Conservation (phyloP, 129 eudicot species). For the Gnaphalium uliginosum region DNA sequence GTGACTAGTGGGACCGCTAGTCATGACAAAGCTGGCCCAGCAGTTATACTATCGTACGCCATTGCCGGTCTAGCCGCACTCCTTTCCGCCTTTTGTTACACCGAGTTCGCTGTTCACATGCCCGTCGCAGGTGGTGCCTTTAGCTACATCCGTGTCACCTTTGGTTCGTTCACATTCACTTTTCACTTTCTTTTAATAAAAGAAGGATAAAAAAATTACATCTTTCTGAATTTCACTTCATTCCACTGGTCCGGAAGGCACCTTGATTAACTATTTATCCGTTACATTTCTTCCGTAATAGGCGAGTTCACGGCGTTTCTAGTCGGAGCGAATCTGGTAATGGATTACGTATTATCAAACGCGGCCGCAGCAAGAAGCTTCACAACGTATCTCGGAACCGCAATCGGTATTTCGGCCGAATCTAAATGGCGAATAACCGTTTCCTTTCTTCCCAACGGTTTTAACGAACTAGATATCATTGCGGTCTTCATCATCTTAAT, state of each 20-base stretch:
- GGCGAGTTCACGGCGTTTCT: slow-evolving; percentile 86
- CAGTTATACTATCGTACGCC: slow-evolving; percentile 88
- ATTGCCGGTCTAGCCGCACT: slow-evolving; percentile 91
- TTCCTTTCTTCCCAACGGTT: slow-evolving; percentile 66
- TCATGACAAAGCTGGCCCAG: slow-evolving; percentile 67
- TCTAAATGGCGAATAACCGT: slow-evolving; percentile 61
- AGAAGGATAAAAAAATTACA: no score
- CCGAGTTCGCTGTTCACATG: slow-evolving; percentile 96
- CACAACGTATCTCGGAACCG: slow-evolving; percentile 79
- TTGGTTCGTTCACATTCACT: slow-evolving; percentile 38
- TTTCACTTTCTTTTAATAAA: no score
- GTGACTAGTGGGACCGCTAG: slow-evolving; percentile 83
- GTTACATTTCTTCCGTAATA: neutral
- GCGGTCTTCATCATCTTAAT: slow-evolving; percentile 76
- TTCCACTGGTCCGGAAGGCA: no score
- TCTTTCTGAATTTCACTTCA: no score
- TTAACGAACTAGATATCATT: slow-evolving; percentile 72
- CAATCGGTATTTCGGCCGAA: slow-evolving; percentile 63
- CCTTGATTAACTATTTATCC: neutral
- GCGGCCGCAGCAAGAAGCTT: slow-evolving; percentile 95
- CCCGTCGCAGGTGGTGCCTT: slow-evolving; percentile 99
- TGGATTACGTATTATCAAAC: slow-evolving; percentile 87
- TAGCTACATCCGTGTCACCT: slow-evolving; percentile 93
- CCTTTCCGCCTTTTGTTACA: slow-evolving; percentile 93
- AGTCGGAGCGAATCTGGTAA: slow-evolving; percentile 79